These are phyloP conservation scores for Fusarium sp. DNA, from an alignment of 2,329 filamentous ascomycete species.

Conservation along the genomic window DNA sequence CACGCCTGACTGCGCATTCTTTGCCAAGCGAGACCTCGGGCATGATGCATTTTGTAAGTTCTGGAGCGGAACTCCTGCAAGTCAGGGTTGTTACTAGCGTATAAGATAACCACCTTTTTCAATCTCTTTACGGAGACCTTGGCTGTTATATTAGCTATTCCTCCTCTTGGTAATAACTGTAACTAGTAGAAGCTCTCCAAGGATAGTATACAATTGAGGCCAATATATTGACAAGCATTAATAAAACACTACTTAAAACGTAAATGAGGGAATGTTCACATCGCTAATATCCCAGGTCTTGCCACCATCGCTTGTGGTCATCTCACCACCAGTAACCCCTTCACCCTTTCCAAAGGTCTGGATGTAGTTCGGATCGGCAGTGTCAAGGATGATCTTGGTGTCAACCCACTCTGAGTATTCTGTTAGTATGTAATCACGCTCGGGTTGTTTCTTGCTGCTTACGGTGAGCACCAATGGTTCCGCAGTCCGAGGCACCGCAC, in stretches of 20 bases:
- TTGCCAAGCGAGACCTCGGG: too few relatives aligned
- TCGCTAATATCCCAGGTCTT: conserved; percentile 20
- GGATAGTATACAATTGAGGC: too few relatives aligned
- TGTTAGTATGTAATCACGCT: neutral
- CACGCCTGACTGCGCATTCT: too few relatives aligned
- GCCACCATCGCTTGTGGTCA: conserved; percentile 16
- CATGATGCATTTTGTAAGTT: too few relatives aligned
- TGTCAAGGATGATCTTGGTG: conserved; percentile 27
- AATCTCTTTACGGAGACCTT: too few relatives aligned
- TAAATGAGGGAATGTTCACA: neutral
- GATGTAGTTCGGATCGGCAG: conserved; percentile 32
- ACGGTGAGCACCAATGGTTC: conserved; percentile 49
- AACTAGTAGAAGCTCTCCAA: too few relatives aligned
- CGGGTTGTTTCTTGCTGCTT: neutral
- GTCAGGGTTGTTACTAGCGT: too few relatives aligned
- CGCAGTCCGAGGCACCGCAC: conserved; percentile 81
- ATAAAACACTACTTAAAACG: conserved; percentile 1
- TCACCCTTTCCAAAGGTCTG: conserved; percentile 31
- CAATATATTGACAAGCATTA: too few relatives aligned
- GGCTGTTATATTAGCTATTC: too few relatives aligned
- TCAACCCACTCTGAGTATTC: conserved; percentile 27
- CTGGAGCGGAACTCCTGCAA: too few relatives aligned
- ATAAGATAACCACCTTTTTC: too few relatives aligned
- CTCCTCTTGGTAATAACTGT: too few relatives aligned
- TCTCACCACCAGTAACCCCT: conserved; percentile 13